Base-by-base conservation (phyloP, 495 filamentous ascomycete genomes). In the Neurospora sublineolata region DNA sequence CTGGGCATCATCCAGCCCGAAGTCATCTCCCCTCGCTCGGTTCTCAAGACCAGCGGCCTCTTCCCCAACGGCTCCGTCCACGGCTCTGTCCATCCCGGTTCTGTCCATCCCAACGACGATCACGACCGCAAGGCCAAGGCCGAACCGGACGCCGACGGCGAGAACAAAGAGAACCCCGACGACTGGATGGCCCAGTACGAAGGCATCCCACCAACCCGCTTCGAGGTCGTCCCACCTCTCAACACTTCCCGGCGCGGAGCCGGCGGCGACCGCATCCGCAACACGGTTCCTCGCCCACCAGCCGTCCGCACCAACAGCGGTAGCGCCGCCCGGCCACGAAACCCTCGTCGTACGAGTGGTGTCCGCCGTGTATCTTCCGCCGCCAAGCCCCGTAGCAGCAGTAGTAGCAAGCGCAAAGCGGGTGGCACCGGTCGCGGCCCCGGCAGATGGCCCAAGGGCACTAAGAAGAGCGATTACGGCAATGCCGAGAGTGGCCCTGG, bases 151-250 rank as follows among this genome's bases (percentile, higher is more conserved):
- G 79, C 76, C 39, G 79, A 81, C 27, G 75, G 76, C 30, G 78
- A 80, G 9, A 74, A 80, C 39, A 77, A 82, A 68, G 78, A 78
- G 38, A 75, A 76, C 14, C 36, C 71, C 10, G 74, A 77, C 16
- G 75, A 74, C 60, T 86, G 84, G 84, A 78, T 73, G 27, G 72
- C 74, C 27, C 74, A 78, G 20, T 86, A 86, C 72, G 77, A 78
- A 6, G 82, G 84, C 44, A 93, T 97, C 68, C 92, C 93, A 0
- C 86, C 91, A 2, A 90, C 86, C 39, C 86, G 93, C 72, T 97
- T 95, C 79, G 91, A 96, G 76, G 88, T 97, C 67, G 94, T 91
- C 76, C 94, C 94, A 42, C 91, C 91, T 3, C 83, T 93, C 30
- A 79, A 77, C 33, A 77, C 81, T 33, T 70, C 80, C 71, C 70